Evolutionary conservation across 2,329 filamentous ascomycete genomes (phyloP), one percentile per base, ranked within the genome.

Genomic region (Eurotiales sp.): DNA sequence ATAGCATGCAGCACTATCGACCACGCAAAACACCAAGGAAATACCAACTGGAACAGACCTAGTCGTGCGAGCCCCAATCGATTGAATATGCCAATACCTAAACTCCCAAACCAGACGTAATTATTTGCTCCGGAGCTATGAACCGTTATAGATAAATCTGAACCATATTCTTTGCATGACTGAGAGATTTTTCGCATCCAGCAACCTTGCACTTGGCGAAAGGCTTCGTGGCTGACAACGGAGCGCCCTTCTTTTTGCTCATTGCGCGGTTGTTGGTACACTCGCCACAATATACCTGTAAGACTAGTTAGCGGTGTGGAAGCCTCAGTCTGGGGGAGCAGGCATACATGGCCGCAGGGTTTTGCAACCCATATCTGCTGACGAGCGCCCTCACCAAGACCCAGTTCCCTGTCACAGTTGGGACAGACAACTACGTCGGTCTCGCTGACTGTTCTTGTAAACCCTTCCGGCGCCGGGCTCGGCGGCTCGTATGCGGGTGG

Each of bases 351-450:
- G 57, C 93, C 93, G 67, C 93, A 99, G 46, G 80, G 80, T 70
- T 91, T 96, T 30, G 93, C 79, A 1, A 93, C 86, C 90, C 91
- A 97, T 56, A 97, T 92, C 61, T 96, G 87, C 64, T 88, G 85
- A 69, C 95, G 90, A 29, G 75, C 65, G 23, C 78, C 76, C 50
- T 78, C 83, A 12, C 90, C 87, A 46, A 86, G 83, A 5, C 89
- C 87, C 14, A 99, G 74, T 70, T 97, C 92, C 53, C 88, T 80
- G 15, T 87, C 85, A 61, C 93, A 99, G 53, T 88, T 88, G 0
- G 92, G 88, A 65, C 93, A 99, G 1, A 96, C 78, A 2, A 92
- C 78, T 0, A 87, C 76, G 32, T 87, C 80, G 14, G 89, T 83
- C 30, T 89, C 85, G 34, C 75, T 80, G 0, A 88, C 87, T 44